Evolutionary conservation across 306 rosid species (phyloP).

Genomic region (Vigna angularis): DNA sequence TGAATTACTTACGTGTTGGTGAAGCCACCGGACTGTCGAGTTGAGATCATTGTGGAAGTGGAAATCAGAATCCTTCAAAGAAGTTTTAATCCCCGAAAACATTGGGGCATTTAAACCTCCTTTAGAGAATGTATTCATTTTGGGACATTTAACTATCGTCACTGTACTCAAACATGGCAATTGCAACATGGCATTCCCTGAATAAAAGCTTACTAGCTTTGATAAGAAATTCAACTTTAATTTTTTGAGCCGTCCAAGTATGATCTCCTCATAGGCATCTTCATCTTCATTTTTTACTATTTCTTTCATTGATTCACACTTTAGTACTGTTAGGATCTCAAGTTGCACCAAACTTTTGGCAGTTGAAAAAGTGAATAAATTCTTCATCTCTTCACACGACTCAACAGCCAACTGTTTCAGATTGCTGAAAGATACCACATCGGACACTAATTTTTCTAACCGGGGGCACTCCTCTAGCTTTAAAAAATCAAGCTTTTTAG

Average conservation of each 20-base stretch:
- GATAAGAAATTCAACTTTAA: neutral
- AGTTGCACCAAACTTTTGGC: constrained; percentile 38
- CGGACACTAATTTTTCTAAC: neutral
- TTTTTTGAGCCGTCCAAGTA: neutral
- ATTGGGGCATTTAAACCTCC: neutral
- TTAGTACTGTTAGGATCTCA: neutral
- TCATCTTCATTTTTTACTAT: constrained; percentile 6
- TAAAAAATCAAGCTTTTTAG: neutral
- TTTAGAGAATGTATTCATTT: constrained; percentile 19
- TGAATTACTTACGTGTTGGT: neutral
- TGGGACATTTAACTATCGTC: neutral
- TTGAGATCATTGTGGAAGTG: constrained; percentile 13
- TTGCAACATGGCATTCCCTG: constrained; percentile 15
- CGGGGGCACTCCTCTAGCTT: neutral
- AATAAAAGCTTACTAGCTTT: constrained; percentile 23
- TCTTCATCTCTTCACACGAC: neutral
- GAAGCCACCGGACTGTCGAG: neutral
- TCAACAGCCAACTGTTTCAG: neutral
- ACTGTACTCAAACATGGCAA: neutral
- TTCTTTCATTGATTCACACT: constrained; percentile 12
- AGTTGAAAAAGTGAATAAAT: constrained; percentile 30
- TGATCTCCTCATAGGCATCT: neutral
- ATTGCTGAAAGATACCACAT: neutral
- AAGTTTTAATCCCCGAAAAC: neutral
- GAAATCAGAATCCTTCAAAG: neutral